These are phyloP conservation scores for Fusarium nurragi DNA, from an alignment of 2,329 filamentous ascomycete genomes.

Conservation along the genomic window DNA sequence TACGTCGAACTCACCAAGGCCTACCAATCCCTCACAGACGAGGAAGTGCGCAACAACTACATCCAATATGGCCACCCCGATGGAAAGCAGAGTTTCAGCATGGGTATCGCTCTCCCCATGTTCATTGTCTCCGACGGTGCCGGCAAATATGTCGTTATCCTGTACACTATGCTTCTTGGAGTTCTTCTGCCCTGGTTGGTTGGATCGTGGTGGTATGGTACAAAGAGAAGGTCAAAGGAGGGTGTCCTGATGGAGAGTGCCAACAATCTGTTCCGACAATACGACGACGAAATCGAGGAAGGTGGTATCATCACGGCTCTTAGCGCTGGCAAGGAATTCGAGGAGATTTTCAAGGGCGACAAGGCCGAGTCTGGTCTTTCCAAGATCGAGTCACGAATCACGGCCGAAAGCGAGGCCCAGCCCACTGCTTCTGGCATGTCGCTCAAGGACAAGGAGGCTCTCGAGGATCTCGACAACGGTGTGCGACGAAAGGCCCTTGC, in stretches of 20 bases:
- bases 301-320: slow-evolving; percentile 82
- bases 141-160: slow-evolving; percentile 91
- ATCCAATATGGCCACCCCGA: slow-evolving; percentile 96
- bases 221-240: slow-evolving; percentile 91
- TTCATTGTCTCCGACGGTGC: slow-evolving; percentile 93
- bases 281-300: slow-evolving; percentile 83
- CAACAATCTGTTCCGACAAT: slow-evolving; percentile 93
- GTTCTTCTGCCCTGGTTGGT: slow-evolving; percentile 92
- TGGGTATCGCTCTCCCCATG: slow-evolving; percentile 93
- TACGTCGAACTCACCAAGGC: slow-evolving; percentile 98
- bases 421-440: slow-evolving; percentile 68
- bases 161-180: slow-evolving; percentile 89
- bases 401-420: slow-evolving; percentile 66
- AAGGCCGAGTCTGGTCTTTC: slow-evolving; percentile 83
- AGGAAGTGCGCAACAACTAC: slow-evolving; percentile 97
- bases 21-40: slow-evolving; percentile 96
- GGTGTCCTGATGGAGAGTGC: slow-evolving; percentile 92
- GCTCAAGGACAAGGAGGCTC: slow-evolving; percentile 76
- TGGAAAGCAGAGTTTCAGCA: slow-evolving; percentile 97
- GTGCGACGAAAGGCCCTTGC: slow-evolving; percentile 86
- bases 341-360: slow-evolving; percentile 77
- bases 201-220: slow-evolving; percentile 99
- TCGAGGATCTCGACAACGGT: slow-evolving; percentile 83
- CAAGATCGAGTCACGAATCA: slow-evolving; percentile 83
- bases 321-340: slow-evolving; percentile 87